Conservation (phyloP, 1,284 basidiomycete species). For the Leccinum colubrinum region DNA sequence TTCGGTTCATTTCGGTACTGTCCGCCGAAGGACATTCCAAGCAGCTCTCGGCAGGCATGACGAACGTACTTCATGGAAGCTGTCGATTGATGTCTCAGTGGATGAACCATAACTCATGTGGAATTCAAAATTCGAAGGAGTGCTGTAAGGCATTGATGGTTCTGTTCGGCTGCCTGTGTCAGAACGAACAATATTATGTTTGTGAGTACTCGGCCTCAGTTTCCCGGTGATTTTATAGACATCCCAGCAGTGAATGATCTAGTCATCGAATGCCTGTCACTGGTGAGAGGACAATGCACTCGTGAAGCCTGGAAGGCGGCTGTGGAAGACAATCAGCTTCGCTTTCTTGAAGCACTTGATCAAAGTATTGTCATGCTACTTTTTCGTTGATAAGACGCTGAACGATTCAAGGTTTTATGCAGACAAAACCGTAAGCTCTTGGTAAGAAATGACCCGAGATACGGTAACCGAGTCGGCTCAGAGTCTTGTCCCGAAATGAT, state of each 20-base stretch:
- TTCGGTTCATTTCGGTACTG: slow-evolving; percentile 20
- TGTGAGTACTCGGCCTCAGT: slow-evolving; percentile 23
- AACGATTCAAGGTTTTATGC: slow-evolving; percentile 18
- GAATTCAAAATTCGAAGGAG: slow-evolving; percentile 30
- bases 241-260: slow-evolving; percentile 38
- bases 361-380: slow-evolving; percentile 20
- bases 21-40: slow-evolving; percentile 11
- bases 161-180: slow-evolving; percentile 35
- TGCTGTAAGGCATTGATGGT: slow-evolving; percentile 35
- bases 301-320: slow-evolving; percentile 25
- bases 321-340: slow-evolving; percentile 8
- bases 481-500: slow-evolving; percentile 12
- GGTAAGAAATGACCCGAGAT: neutral
- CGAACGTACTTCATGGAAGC: slow-evolving; percentile 17
- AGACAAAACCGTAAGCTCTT: slow-evolving; percentile 18
- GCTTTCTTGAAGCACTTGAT: slow-evolving; percentile 15
- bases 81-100: slow-evolving; percentile 26
- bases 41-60: slow-evolving; percentile 18
- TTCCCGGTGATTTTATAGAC: neutral
- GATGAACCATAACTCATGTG: slow-evolving; percentile 21
- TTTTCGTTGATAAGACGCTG: slow-evolving; percentile 1
- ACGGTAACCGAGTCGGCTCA: slow-evolving; percentile 2
- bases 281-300: slow-evolving; percentile 12
- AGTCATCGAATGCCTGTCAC: slow-evolving; percentile 39
- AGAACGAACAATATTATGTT: slow-evolving; percentile 20